Evolutionary conservation across 2,329 filamentous ascomycete genomes (phyloP).

Genomic region (Fusarium coffeatum): DNA sequence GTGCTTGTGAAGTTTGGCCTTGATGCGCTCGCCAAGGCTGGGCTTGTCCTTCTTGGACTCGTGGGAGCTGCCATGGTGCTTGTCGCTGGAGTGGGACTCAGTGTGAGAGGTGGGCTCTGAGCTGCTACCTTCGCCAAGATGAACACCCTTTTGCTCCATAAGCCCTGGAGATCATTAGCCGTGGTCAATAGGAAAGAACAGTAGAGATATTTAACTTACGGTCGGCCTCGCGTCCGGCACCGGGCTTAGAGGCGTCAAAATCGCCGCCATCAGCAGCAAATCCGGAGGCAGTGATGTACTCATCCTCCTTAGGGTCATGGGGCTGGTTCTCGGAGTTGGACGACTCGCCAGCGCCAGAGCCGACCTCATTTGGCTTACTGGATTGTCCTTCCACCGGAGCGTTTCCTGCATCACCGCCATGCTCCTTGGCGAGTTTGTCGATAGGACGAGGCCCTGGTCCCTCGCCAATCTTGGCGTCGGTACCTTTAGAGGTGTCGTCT

Average conservation of each 20-base stretch:
- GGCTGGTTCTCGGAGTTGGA: slow-evolving; percentile 30
- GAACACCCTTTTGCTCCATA: slow-evolving; percentile 51
- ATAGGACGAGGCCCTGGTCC: slow-evolving; percentile 44
- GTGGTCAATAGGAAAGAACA: neutral
- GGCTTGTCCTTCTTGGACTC: slow-evolving; percentile 56
- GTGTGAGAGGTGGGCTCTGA: slow-evolving; percentile 9
- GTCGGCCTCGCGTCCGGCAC: slow-evolving; percentile 74
- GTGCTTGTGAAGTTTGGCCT: slow-evolving; percentile 72
- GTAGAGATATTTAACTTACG: slow-evolving; percentile 57
- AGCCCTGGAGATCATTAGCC: slow-evolving; percentile 45
- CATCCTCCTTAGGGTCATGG: slow-evolving; percentile 65
- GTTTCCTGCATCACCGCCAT: slow-evolving; percentile 50
- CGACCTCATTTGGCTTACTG: slow-evolving; percentile 16
- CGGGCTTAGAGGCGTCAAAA: slow-evolving; percentile 72
- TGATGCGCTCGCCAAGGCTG: slow-evolving; percentile 72
- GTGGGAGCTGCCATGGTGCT: slow-evolving; percentile 29
- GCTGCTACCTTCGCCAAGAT: slow-evolving; percentile 30
- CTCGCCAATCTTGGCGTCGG: slow-evolving; percentile 49
- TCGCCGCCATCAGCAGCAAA: slow-evolving; percentile 73
- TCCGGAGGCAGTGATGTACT: slow-evolving; percentile 68
- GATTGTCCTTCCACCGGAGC: slow-evolving; percentile 17
- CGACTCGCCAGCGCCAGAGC: slow-evolving; percentile 21
- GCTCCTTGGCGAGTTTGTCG: slow-evolving; percentile 53
- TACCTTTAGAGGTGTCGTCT: slow-evolving; percentile 39
- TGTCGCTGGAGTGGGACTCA: slow-evolving; percentile 18